These are phyloP conservation scores for Verticillium alfalfae DNA, from an alignment of 2,329 filamentous ascomycete species.

Conservation along the genomic window DNA sequence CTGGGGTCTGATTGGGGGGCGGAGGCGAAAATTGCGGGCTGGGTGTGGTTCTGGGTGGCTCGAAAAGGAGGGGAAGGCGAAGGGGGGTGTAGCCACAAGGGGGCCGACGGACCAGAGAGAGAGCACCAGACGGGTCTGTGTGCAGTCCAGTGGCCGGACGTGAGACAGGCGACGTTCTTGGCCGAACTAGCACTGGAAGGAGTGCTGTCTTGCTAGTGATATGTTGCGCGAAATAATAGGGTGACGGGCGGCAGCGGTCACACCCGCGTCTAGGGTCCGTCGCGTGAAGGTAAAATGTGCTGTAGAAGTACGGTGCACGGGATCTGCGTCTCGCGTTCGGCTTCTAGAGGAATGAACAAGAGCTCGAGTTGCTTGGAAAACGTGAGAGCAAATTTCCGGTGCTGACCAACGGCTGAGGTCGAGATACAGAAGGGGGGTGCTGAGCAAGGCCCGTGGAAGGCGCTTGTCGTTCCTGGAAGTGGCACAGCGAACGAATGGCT, in stretches of 20 bases:
- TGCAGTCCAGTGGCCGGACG: constrained; percentile 1
- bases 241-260: background rate
- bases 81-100: background rate
- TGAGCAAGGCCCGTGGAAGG: background rate
- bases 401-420: background rate
- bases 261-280: background rate
- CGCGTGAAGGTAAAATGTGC: background rate
- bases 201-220: background rate
- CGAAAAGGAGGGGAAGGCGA: constrained; percentile 2
- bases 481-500: background rate
- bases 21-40: background rate
- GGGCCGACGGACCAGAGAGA: background rate
- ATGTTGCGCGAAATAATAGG: background rate
- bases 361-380: background rate
- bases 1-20: background rate
- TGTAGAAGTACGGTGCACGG: background rate
- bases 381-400: background rate
- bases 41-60: background rate
- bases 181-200: background rate
- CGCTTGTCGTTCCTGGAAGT: background rate
- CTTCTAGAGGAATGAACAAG: constrained; percentile 3
- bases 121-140: constrained; percentile 1
- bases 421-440: background rate
- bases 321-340: constrained; percentile 6
- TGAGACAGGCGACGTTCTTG: constrained; percentile 2